phyloP scores from a whole-genome alignment of 1,284 basidiomycete genomes.

The Austroboletus niveus region DNA sequence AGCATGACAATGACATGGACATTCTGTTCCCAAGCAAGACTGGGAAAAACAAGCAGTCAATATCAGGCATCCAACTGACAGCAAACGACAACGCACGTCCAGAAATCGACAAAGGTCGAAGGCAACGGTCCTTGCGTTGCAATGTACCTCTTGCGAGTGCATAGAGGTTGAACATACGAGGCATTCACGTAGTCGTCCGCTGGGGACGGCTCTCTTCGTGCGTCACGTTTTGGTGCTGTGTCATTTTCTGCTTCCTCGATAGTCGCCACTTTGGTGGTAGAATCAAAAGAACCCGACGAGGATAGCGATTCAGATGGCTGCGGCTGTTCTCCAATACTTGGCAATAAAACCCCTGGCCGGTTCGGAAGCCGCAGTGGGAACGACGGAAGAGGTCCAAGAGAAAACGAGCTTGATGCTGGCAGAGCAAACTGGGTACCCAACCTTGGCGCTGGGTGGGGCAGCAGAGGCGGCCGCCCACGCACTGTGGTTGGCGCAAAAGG shows the following conservation, averaged over 20 bases:
- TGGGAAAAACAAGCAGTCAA: constrained; percentile 31
- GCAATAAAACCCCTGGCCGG: constrained; percentile 11
- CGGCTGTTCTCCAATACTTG: constrained; percentile 19
- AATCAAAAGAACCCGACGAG: neutral
- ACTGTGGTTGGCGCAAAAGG: constrained; percentile 16
- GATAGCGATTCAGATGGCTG: constrained; percentile 3
- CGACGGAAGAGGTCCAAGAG: constrained; percentile 12
- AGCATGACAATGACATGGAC: constrained; percentile 85
- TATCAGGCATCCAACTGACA: neutral
- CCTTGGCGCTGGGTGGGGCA: constrained; percentile 4
- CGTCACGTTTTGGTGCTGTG: neutral
- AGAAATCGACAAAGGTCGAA: constrained; percentile 90
- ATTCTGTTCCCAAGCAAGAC: constrained; percentile 80
- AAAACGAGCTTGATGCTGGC: constrained; percentile 1
- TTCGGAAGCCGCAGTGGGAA: constrained; percentile 23
- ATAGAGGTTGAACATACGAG: constrained; percentile 83
- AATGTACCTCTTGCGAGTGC: constrained; percentile 82
- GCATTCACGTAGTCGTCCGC: constrained; percentile 93
- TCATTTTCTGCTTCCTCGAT: neutral
- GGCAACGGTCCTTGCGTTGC: constrained; percentile 95
- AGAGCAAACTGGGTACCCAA: constrained; percentile 8
- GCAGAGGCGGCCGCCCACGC: constrained; percentile 6
- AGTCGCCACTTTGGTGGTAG: neutral
- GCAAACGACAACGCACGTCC: constrained; percentile 69
- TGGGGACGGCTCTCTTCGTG: constrained; percentile 19